A percentile compares a stretch with the other conserved stretches of the same genome.
phyloP scores from a whole-genome alignment of 306 rosid species.

The Urtica urens region DNA sequence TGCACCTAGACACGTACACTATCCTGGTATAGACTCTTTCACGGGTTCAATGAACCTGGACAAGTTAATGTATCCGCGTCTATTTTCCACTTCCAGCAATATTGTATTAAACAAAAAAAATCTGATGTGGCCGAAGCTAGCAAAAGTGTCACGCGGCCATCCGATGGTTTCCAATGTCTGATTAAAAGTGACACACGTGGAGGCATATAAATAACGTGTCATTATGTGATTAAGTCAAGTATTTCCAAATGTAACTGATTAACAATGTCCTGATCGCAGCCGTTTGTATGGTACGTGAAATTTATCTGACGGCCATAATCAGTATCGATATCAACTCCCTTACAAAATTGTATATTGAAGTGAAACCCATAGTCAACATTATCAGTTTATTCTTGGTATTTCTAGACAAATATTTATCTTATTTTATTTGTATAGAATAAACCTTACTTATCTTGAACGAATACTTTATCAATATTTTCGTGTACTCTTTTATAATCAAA shows the following conservation, averaged over 20 bases:
- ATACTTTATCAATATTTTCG: no score
- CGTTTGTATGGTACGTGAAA: no score
- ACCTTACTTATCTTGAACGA: no score
- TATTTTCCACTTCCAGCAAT: conserved; percentile 19
- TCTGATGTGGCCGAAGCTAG: not conserved
- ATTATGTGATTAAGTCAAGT: not conserved
- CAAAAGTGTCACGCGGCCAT: not conserved
- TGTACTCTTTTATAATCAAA: no score
- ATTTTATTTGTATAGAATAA: no score
- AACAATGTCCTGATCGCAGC: not conserved
- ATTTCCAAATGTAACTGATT: not conserved
- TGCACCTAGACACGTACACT: conserved; percentile 36
- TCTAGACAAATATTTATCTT: no score
- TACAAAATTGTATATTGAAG: no score
- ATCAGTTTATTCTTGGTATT: no score
- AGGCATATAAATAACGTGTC: not conserved
- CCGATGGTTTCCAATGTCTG: not conserved
- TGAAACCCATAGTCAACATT: no score
- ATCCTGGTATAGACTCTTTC: no score
- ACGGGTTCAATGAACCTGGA: conserved; percentile 46
- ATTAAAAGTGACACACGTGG: not conserved
- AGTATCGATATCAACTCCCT: no score
- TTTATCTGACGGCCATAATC: no score
- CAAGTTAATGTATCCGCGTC: conserved; percentile 1
- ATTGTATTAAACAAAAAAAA: not conserved